Base-by-base conservation (phyloP, 2,329 filamentous ascomycete species). In the Phialophora expanda region DNA sequence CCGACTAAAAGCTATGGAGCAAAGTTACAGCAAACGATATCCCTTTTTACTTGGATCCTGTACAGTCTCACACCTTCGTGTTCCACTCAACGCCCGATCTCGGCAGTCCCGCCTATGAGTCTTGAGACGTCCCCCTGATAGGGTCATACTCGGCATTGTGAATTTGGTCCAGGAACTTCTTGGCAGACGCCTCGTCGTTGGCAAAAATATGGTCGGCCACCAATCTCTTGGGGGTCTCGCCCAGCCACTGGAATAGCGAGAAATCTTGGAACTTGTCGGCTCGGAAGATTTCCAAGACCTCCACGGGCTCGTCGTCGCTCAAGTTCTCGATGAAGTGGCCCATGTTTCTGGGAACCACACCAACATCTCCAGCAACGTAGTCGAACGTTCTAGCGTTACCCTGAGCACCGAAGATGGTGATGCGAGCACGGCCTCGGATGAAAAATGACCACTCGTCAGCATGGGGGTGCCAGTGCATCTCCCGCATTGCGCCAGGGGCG, bases 381-480 rank as follows among this genome's bases (percentile, higher is more conserved):
- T 93, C 87, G 73, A 93, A 93, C 0, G 90, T 93, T 26, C 89
- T 83, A 0, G 90, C 89, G 24, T 81, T 86, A 30, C 87, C 86
- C 71, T 90, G 85, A 1, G 89, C 84, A 0, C 86, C 89, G 74
- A 93, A 93, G 70, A 93, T 85, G 14, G 90, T 93, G 14, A 92
- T 85, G 34, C 90, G 85, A 0, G 89, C 91, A 48, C 86, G 86
- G 0, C 91, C 91, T 28, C 80, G 79, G 75, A 93, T 86, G 80
- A 93, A 92, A 77, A 90, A 93, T 6, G 87, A 90, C 90, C 90
- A 93, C 76, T 93, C 90, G 73, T 93, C 90, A 12, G 89, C 89
- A 53, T 86, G 87, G 0, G 90, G 89, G 74, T 93, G 90, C 90
- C 90, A 93, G 80, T 93, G 90, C 83, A 93, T 92, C 78, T 92